phyloP scores from a whole-genome alignment of 768 basidiomycete genomes.

The Phaeotremella skinneri region DNA sequence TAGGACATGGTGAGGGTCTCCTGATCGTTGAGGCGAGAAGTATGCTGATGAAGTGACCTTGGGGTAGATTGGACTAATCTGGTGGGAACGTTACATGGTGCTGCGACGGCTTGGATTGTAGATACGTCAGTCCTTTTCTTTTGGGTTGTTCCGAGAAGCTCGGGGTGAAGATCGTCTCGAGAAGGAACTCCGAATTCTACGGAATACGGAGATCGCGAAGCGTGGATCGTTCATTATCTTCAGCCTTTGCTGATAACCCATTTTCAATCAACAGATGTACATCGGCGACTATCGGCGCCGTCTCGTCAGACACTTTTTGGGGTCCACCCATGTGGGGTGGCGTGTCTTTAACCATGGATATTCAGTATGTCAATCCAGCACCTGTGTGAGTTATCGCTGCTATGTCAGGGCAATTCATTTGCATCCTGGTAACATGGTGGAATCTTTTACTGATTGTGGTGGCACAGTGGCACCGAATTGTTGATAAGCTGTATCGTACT shows the following conservation, averaged over 20 bases:
- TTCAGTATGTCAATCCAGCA: constrained; percentile 33
- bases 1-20: constrained; percentile 21
- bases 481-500: background rate
- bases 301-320: constrained; percentile 40
- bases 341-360: constrained; percentile 29
- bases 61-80: constrained; percentile 33
- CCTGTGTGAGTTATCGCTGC: constrained; percentile 21
- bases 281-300: constrained; percentile 28
- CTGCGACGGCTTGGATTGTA: constrained; percentile 31
- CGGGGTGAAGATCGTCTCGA: no score
- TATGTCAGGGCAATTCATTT: no score
- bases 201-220: background rate
- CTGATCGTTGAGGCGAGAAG: background rate
- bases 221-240: background rate
- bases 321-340: constrained; percentile 34
- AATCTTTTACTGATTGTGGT: background rate
- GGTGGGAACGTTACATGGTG: constrained; percentile 32
- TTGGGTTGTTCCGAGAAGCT: no score
- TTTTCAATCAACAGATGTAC: constrained; percentile 27
- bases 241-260: background rate
- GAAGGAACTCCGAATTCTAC: background rate
- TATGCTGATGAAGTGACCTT: background rate
- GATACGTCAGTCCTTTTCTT: constrained; percentile 28
- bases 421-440: no score
- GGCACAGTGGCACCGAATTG: background rate